These are phyloP conservation scores for Pseudocercospora macadamiae DNA, from an alignment of 2,329 filamentous ascomycete genomes.

Conservation along the genomic window DNA sequence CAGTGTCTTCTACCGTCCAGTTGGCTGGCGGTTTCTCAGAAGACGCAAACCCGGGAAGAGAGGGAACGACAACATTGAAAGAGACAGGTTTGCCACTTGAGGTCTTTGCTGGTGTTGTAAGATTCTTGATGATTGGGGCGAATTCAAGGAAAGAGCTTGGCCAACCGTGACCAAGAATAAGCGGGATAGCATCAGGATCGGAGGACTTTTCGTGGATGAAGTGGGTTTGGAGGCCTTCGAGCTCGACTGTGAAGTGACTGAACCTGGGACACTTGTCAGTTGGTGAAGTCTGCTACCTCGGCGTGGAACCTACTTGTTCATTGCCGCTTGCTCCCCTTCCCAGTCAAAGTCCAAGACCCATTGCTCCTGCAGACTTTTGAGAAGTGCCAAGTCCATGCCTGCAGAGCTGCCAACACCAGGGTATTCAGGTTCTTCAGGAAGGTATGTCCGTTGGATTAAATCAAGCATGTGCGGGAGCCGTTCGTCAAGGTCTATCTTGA, in stretches of 20 bases:
- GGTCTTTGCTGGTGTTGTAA: slow-evolving; percentile 28
- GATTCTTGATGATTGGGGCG: slow-evolving; percentile 41
- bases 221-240: slow-evolving; percentile 41
- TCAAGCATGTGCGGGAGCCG: slow-evolving; percentile 11
- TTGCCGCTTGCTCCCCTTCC: slow-evolving; percentile 9
- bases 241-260: slow-evolving; percentile 36
- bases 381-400: slow-evolving; percentile 10
- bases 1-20: slow-evolving; percentile 43
- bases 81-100: slow-evolving; percentile 34
- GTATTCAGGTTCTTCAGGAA: slow-evolving; percentile 10
- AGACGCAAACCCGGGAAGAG: slow-evolving; percentile 59
- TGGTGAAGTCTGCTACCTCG: too few species aligned
- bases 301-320: slow-evolving; percentile 13
- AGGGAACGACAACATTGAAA: slow-evolving; percentile 63
- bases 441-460: neutral
- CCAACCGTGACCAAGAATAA: slow-evolving; percentile 50
- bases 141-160: slow-evolving; percentile 51
- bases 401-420: slow-evolving; percentile 8
- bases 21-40: slow-evolving; percentile 37
- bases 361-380: slow-evolving; percentile 3
- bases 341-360: slow-evolving; percentile 17
- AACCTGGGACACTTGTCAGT: slow-evolving; percentile 6
- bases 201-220: slow-evolving; percentile 42
- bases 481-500: slow-evolving; percentile 5
- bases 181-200: slow-evolving; percentile 43